Conservation (phyloP, 306 rosid species). For the Quercus ilex region DNA sequence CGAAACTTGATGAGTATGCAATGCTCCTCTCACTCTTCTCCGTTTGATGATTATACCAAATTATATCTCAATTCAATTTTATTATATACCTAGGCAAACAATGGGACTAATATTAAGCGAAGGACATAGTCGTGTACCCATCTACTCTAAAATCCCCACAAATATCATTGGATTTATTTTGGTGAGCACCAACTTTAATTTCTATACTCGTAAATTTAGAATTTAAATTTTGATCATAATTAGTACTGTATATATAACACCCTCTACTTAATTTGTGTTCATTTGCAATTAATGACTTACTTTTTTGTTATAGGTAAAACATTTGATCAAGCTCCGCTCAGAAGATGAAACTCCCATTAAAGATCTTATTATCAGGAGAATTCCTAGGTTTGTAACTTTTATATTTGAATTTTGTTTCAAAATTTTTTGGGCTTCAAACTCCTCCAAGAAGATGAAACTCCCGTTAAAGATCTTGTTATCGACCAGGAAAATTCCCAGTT, state of each 20-base stretch:
- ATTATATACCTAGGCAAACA: conserved; percentile 41
- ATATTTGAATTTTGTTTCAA: background rate
- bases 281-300: too few species aligned
- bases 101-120: conserved; percentile 54
- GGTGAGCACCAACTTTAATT: conserved; percentile 34
- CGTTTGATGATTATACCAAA: background rate
- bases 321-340: conserved; percentile 54
- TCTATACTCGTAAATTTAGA: background rate
- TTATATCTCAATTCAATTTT: conserved; percentile 3
- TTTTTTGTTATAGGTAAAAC: conserved; percentile 45
- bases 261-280: background rate
- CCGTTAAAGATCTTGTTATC: too few species aligned
- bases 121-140: conserved; percentile 80
- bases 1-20: conserved; percentile 65
- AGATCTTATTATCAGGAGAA: conserved; percentile 58
- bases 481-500: too few species aligned
- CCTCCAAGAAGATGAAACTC: too few species aligned
- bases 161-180: conserved; percentile 73
- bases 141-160: conserved; percentile 41
- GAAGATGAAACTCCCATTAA: conserved; percentile 76
- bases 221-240: too few species aligned
- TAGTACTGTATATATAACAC: too few species aligned
- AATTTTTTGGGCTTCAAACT: background rate
- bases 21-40: conserved; percentile 4
- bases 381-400: conserved; percentile 47